Conservation (phyloP, 345 rosid genomes). For the Brassica cretica region DNA sequence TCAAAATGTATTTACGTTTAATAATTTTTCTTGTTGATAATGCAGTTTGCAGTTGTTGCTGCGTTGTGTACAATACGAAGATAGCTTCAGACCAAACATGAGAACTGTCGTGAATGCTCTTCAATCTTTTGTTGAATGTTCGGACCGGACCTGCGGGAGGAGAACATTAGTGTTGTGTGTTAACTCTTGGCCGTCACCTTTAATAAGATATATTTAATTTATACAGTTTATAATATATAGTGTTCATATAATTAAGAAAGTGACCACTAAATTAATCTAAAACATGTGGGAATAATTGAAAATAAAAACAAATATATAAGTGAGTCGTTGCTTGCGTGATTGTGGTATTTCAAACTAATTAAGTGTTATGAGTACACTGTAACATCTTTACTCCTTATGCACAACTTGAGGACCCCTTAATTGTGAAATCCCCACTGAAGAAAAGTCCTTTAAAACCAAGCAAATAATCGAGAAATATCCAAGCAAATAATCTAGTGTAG, state of each 20-base stretch:
- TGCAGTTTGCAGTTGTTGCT: background rate
- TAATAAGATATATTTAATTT: background rate
- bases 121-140: background rate
- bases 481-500: background rate
- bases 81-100: background rate
- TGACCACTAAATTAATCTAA: background rate
- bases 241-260: background rate
- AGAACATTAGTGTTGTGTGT: background rate
- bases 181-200: background rate
- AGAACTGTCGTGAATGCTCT: background rate
- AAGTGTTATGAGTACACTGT: no score
- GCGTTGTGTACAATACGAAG: background rate
- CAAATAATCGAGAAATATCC: background rate
- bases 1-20: background rate
- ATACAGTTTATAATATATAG: background rate
- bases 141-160: background rate
- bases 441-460: background rate
- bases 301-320: background rate
- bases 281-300: background rate
- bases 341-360: no score
- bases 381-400: background rate
- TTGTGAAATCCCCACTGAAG: background rate
- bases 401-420: background rate
- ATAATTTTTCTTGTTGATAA: background rate
- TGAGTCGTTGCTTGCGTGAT: no score